Percentiles rank a stretch among this genome's conserved stretches.
phyloP scores from a whole-genome alignment of 352 stramenopile species.

The Globisporangium iwayamae region DNA sequence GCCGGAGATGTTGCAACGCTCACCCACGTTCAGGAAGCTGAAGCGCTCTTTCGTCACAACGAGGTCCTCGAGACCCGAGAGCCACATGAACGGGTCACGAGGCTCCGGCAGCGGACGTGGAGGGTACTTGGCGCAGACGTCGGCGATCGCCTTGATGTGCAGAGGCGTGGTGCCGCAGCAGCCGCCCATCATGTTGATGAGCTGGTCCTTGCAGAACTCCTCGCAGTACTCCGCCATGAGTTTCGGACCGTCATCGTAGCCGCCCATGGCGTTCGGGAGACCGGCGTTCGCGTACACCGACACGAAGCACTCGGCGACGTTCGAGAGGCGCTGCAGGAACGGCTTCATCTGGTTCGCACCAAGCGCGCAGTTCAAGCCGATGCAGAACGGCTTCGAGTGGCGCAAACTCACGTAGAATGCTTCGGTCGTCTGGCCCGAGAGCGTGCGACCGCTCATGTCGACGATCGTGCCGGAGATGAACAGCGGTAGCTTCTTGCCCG shows the following conservation, averaged over 20 bases:
- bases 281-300: slow-evolving; percentile 97
- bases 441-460: slow-evolving; percentile 94
- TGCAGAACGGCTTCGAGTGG: slow-evolving; percentile 95
- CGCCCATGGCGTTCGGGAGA: slow-evolving; percentile 96
- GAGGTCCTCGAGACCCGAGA: slow-evolving; percentile 94
- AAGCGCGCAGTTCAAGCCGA: slow-evolving; percentile 96
- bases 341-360: slow-evolving; percentile 95
- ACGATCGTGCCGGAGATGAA: slow-evolving; percentile 97
- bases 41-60: slow-evolving; percentile 93
- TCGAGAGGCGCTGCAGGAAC: slow-evolving; percentile 91
- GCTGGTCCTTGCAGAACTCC: slow-evolving; percentile 92
- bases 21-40: slow-evolving; percentile 95
- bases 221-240: slow-evolving; percentile 94
- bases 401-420: slow-evolving; percentile 96
- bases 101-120: slow-evolving; percentile 81
- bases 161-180: slow-evolving; percentile 95
- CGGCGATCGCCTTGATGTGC: slow-evolving; percentile 92
- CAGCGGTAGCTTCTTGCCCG: slow-evolving; percentile 88
- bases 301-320: slow-evolving; percentile 95
- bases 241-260: slow-evolving; percentile 93
- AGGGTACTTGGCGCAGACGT: slow-evolving; percentile 72
- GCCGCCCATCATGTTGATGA: slow-evolving; percentile 97
- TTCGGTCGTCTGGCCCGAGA: slow-evolving; percentile 96
- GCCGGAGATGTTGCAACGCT: slow-evolving; percentile 95
- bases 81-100: slow-evolving; percentile 92